phyloP scores from a whole-genome alignment of 73 alveolate species.

The Tetrahymena thermophila region DNA sequence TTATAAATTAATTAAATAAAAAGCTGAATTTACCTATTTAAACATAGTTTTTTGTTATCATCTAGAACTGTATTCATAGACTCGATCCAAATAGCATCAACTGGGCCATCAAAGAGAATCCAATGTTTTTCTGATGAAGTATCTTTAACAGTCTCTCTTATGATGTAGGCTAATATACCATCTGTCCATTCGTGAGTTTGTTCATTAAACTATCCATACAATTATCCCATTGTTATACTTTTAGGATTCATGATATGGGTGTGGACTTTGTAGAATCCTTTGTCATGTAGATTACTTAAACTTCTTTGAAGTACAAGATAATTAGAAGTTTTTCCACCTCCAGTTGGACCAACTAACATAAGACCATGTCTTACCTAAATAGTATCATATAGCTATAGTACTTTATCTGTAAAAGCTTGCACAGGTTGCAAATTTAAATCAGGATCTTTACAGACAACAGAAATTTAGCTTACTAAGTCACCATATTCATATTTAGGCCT shows the following conservation, averaged over 20 bases:
- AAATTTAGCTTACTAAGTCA: constrained; percentile 48
- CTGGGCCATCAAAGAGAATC: constrained; percentile 98
- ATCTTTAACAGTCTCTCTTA: constrained; percentile 50
- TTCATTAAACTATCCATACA: constrained; percentile 95
- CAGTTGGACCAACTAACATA: constrained; percentile 99
- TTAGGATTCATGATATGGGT: constrained; percentile 92
- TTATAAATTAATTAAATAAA: too few relatives aligned
- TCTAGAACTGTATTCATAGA: constrained; percentile 98
- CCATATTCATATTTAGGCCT: constrained; percentile 79
- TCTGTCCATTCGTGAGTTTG: constrained; percentile 98
- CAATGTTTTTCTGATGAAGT: constrained; percentile 81
- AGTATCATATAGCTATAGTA: constrained; percentile 52
- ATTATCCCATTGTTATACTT: constrained; percentile 97
- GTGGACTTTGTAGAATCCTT: constrained; percentile 66
- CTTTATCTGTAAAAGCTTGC: constrained; percentile 23
- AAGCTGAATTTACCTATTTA: constrained; percentile 32
- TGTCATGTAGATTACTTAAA: constrained; percentile 68
- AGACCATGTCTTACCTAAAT: constrained; percentile 98
- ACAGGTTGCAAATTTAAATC: constrained; percentile 15
- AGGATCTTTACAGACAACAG: constrained; percentile 21
- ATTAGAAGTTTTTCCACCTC: constrained; percentile 99
- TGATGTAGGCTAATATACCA: constrained; percentile 77
- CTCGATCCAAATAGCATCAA: constrained; percentile 99
- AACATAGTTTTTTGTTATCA: constrained; percentile 97
- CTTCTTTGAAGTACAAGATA: constrained; percentile 90